These are phyloP conservation scores for Umbilicaria muhlenbergii DNA, from an alignment of 495 filamentous ascomycete genomes.

Conservation along the genomic window DNA sequence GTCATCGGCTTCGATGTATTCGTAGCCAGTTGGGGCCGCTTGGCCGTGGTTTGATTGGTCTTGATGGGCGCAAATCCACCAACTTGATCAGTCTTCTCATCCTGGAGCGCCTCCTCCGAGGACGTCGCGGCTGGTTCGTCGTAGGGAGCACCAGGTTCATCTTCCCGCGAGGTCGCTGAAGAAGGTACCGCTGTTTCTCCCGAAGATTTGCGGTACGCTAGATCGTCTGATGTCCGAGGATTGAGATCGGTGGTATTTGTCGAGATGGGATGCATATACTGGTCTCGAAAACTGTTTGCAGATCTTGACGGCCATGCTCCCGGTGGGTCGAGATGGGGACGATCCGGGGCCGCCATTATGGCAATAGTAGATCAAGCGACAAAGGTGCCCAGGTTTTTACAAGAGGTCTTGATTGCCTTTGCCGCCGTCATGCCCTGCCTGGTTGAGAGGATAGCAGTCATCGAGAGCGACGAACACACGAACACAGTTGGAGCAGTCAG, in stretches of 20 bases:
- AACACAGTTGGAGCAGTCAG: too few species aligned
- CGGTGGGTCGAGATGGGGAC: neutral
- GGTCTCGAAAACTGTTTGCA: constrained; percentile 8
- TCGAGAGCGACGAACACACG: neutral
- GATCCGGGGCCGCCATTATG: too few species aligned
- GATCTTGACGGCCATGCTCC: constrained; percentile 9
- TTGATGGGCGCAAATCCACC: constrained; percentile 10
- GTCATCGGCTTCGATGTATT: constrained; percentile 10
- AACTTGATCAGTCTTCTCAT: constrained; percentile 1
- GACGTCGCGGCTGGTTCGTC: neutral
- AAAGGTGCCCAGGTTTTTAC: too few species aligned
- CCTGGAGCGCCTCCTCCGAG: neutral
- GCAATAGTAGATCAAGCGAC: too few species aligned
- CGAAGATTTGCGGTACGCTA: neutral
- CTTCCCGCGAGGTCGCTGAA: neutral
- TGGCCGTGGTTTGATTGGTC: neutral
- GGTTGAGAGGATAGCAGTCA: neutral
- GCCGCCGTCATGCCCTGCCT: neutral
- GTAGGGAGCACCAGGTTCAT: neutral
- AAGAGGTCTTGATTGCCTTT: neutral
- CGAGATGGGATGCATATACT: constrained; percentile 1
- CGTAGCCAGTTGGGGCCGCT: neutral
- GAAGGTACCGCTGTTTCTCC: constrained; percentile 1
- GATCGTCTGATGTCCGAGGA: neutral
- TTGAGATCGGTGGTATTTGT: neutral